Conservation (phyloP, 2,329 filamentous ascomycete species). For the Lachnellula willkommii region DNA sequence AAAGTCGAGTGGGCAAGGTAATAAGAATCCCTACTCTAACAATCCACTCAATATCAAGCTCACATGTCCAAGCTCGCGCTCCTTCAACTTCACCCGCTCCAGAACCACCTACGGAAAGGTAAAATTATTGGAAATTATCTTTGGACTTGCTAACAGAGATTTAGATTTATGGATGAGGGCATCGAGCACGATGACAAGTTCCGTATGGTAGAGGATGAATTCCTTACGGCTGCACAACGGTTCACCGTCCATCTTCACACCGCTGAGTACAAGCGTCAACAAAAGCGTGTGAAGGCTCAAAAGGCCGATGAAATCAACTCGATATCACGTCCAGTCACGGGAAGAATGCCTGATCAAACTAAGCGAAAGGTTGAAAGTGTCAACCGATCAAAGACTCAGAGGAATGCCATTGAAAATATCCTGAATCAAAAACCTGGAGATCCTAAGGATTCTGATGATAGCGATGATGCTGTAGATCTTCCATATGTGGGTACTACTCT, state of each 20-base stretch:
- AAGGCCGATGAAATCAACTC: conserved; percentile 44
- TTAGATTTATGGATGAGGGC: conserved; percentile 54
- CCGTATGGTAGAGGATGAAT: conserved; percentile 82
- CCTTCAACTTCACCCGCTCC: conserved; percentile 50
- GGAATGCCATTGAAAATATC: conserved; percentile 25
- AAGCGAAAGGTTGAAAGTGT: conserved; percentile 31
- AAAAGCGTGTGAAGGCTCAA: conserved; percentile 48
- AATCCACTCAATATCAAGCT: neutral
- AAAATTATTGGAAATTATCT: conserved; percentile 8
- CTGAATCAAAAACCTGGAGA: conserved; percentile 15
- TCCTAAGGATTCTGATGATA: conserved; percentile 26
- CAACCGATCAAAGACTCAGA: conserved; percentile 35
- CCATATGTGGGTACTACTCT: conserved; percentile 37
- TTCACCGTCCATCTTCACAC: conserved; percentile 73
- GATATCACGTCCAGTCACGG: conserved; percentile 36
- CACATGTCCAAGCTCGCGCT: conserved; percentile 26
- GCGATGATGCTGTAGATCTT: conserved; percentile 26
- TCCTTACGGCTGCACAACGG: conserved; percentile 58
- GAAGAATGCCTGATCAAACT: conserved; percentile 27
- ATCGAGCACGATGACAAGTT: conserved; percentile 64
- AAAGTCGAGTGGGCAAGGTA: neutral
- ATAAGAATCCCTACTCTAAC: neutral
- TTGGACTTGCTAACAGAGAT: conserved; percentile 7
- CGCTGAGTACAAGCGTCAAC: conserved; percentile 69
- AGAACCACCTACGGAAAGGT: conserved; percentile 44